phyloP scores from a whole-genome alignment of 2,329 filamentous ascomycete genomes.

The Xylariomycetidae sp. region DNA sequence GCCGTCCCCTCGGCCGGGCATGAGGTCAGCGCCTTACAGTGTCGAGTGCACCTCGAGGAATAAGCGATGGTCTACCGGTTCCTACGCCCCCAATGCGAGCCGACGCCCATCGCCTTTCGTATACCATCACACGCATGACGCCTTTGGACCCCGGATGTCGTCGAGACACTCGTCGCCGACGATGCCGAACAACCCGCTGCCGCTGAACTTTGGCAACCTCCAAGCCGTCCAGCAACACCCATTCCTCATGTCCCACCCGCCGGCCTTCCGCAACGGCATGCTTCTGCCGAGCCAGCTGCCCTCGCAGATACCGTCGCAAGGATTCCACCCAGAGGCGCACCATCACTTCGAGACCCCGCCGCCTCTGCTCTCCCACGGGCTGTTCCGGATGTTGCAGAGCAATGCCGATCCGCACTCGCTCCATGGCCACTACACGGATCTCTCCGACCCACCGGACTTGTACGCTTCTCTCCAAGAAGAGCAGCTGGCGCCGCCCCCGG shows the following conservation, averaged over 20 bases:
- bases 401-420: conserved; percentile 64
- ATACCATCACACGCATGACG: conserved; percentile 55
- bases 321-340: conserved; percentile 43
- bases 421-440: conserved; percentile 64
- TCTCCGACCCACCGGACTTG: conserved; percentile 70
- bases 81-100: conserved; percentile 53
- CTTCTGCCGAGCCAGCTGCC: conserved; percentile 43
- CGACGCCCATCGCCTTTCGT: conserved; percentile 55
- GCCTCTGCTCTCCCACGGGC: conserved; percentile 61
- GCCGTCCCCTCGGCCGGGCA: conserved; percentile 61
- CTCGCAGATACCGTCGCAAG: conserved; percentile 44
- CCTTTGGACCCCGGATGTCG: conserved; percentile 53
- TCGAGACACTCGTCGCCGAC: conserved; percentile 47
- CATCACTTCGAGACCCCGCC: conserved; percentile 54
- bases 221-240: conserved; percentile 50
- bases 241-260: conserved; percentile 47
- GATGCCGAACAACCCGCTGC: conserved; percentile 39
- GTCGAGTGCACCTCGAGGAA: conserved; percentile 57
- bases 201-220: conserved; percentile 49
- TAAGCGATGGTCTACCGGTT: conserved; percentile 75
- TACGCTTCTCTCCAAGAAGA: conserved; percentile 71
- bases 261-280: conserved; percentile 53
- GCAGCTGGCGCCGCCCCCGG: conserved; percentile 65
- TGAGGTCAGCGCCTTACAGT: conserved; percentile 65
- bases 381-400: conserved; percentile 69